A percentile compares a stretch with the other conserved stretches of the same genome.
These are phyloP conservation scores for Micractinium sp. DNA, from an alignment of 139 green algal genomes.

Conservation along the genomic window DNA sequence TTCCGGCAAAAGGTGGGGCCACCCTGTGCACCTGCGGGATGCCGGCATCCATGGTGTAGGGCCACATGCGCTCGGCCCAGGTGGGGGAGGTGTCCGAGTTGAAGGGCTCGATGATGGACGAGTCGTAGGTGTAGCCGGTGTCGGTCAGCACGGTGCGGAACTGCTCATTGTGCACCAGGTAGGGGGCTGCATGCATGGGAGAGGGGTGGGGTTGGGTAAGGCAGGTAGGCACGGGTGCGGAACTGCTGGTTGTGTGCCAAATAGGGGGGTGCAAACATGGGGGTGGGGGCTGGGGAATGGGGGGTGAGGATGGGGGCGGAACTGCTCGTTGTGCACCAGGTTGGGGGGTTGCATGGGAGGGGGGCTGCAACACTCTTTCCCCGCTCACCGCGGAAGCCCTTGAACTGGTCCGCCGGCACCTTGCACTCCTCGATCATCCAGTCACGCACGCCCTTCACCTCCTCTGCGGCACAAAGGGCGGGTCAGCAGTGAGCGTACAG, in stretches of 20 bases:
- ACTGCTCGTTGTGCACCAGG: slow-evolving; percentile 27
- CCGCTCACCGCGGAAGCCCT: slow-evolving; percentile 25
- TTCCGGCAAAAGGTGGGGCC: not conserved
- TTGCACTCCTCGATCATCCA: slow-evolving; percentile 21
- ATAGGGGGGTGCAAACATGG: not conserved
- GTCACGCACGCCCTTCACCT: slow-evolving; percentile 21
- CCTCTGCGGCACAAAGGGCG: not conserved
- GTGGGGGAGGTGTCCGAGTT: slow-evolving; percentile 11
- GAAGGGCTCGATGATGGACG: slow-evolving; percentile 29
- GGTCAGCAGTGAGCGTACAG: not conserved
- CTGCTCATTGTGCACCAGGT: slow-evolving; percentile 29
- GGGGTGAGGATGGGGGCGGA: not conserved
- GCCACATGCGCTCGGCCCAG: not conserved
- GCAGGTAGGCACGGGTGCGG: not conserved
- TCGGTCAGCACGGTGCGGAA: not conserved
- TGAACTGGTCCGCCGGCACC: slow-evolving; percentile 26
- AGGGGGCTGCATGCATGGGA: not conserved
- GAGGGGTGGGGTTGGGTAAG: not conserved
- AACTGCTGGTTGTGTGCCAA: slow-evolving; percentile 22
- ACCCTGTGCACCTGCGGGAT: slow-evolving; percentile 1
- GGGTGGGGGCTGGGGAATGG: too few species aligned
- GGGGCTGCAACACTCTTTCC: too few species aligned
- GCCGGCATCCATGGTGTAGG: slow-evolving; percentile 40
- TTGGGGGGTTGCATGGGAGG: not conserved
- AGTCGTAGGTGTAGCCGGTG: slow-evolving; percentile 18